phyloP scores from a whole-genome alignment of 73 alveolate genomes.

The Blepharisma stoltei region DNA sequence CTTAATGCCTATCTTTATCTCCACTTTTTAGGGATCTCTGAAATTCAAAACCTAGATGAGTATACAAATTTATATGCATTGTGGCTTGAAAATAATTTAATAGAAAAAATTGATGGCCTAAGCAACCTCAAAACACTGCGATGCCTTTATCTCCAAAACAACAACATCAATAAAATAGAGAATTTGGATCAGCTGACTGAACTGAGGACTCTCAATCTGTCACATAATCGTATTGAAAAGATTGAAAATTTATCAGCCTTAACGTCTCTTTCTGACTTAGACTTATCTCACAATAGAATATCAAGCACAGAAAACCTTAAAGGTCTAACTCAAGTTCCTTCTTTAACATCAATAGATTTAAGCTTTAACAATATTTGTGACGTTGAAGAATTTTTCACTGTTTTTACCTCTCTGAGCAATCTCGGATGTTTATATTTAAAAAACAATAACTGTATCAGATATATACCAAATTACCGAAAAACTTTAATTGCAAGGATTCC shows the following conservation, averaged over 20 bases:
- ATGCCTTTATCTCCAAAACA: conserved; percentile 60
- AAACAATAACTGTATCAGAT: conserved; percentile 76
- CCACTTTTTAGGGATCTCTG: conserved; percentile 83
- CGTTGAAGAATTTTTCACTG: conserved; percentile 58
- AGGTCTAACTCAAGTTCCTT: conserved; percentile 58
- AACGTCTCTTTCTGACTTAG: conserved; percentile 63
- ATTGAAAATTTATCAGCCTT: conserved; percentile 59
- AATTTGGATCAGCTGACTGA: conserved; percentile 57
- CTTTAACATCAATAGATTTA: conserved; percentile 71
- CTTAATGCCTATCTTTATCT: conserved; percentile 75
- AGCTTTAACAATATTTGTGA: conserved; percentile 65
- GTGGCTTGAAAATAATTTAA: conserved; percentile 82
- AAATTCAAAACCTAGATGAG: conserved; percentile 77
- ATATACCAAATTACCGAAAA: conserved; percentile 75
- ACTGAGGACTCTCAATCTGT: conserved; percentile 74
- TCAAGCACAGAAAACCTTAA: conserved; percentile 46
- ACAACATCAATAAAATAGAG: conserved; percentile 59
- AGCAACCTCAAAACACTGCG: conserved; percentile 41
- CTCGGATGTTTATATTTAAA: conserved; percentile 73
- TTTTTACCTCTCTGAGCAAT: conserved; percentile 57
- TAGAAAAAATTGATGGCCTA: conserved; percentile 60
- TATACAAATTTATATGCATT: conserved; percentile 68
- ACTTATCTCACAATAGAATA: conserved; percentile 71
- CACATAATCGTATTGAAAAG: conserved; percentile 65
- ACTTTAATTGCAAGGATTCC: conserved; percentile 62